Conservation (phyloP, 148 eudicot species). For the Chenopodium berlandieri region DNA sequence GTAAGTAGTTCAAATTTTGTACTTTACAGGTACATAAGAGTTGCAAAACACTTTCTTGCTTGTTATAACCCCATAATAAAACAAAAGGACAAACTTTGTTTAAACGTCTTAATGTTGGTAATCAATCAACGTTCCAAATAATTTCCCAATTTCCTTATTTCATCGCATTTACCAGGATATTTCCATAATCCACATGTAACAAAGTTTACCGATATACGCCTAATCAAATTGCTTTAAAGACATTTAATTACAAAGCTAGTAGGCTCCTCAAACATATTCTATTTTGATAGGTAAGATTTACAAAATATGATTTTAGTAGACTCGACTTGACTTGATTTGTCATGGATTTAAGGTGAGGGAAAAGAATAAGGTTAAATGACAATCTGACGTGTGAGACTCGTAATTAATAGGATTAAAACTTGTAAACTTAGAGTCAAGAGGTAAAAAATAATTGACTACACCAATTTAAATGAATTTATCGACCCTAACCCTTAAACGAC, state of each 20-base stretch:
- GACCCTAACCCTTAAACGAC: too few relatives aligned
- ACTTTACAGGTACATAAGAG: slow-evolving; percentile 6
- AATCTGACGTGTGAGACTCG: too few relatives aligned
- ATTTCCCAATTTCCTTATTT: not conserved
- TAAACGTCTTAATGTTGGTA: not conserved
- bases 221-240: not conserved
- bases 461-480: too few relatives aligned
- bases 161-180: not conserved
- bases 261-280: not conserved
- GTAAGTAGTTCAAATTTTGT: slow-evolving; percentile 5
- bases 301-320: too few relatives aligned
- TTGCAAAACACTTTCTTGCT: not conserved
- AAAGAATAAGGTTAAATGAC: too few relatives aligned
- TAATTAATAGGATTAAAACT: too few relatives aligned
- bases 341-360: too few relatives aligned
- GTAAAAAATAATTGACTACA: too few relatives aligned
- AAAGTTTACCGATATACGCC: not conserved
- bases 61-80: not conserved
- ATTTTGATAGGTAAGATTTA: not conserved
- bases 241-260: not conserved
- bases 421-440: too few relatives aligned
- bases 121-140: not conserved
- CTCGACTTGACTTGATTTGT: too few relatives aligned
- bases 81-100: not conserved
- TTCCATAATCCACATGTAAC: not conserved